Evolutionary conservation across 345 rosid species (phyloP).

Genomic region (Cochlearia excelsa): DNA sequence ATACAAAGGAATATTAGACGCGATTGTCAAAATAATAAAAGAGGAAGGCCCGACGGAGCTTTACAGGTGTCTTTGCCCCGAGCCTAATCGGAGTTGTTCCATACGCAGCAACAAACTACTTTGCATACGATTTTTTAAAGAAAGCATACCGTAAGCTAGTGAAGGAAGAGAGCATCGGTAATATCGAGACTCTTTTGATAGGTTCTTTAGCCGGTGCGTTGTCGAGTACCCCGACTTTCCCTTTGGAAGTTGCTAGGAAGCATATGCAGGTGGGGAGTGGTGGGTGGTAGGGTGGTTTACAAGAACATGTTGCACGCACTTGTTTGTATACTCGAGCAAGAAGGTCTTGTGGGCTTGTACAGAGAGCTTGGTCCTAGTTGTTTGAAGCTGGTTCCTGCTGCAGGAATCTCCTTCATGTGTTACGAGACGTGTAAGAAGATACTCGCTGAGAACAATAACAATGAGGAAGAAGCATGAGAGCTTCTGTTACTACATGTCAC

Average conservation of each 20-base stretch:
- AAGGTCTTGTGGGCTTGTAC: constrained; percentile 74
- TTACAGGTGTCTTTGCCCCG: constrained; percentile 81
- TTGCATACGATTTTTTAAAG: constrained; percentile 76
- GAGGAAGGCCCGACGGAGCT: constrained; percentile 85
- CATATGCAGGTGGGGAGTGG: constrained; percentile 93
- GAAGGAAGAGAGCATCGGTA: constrained; percentile 78
- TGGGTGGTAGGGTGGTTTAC: constrained; percentile 80
- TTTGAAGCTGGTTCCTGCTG: constrained; percentile 92
- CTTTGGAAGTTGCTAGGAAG: constrained; percentile 91
- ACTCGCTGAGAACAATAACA: constrained; percentile 55
- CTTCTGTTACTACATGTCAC: constrained; percentile 11
- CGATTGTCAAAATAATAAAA: constrained; percentile 63
- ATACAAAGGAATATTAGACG: constrained; percentile 69
- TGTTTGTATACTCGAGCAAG: constrained; percentile 68
- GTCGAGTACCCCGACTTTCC: constrained; percentile 85
- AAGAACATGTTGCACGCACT: constrained; percentile 80
- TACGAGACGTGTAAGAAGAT: constrained; percentile 89
- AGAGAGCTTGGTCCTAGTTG: constrained; percentile 90
- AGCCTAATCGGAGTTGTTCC: constrained; percentile 92
- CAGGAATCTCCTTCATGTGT: constrained; percentile 98
- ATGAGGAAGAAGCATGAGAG: constrained; percentile 39
- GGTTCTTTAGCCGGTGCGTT: constrained; percentile 87
- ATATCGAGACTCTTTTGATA: constrained; percentile 74
- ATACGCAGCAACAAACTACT: constrained; percentile 87
- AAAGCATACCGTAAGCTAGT: constrained; percentile 52